Evolutionary conservation across 495 filamentous ascomycete species (phyloP), one percentile per base, ranked within the genome.

Genomic region (Coniosporium apollinis): DNA sequence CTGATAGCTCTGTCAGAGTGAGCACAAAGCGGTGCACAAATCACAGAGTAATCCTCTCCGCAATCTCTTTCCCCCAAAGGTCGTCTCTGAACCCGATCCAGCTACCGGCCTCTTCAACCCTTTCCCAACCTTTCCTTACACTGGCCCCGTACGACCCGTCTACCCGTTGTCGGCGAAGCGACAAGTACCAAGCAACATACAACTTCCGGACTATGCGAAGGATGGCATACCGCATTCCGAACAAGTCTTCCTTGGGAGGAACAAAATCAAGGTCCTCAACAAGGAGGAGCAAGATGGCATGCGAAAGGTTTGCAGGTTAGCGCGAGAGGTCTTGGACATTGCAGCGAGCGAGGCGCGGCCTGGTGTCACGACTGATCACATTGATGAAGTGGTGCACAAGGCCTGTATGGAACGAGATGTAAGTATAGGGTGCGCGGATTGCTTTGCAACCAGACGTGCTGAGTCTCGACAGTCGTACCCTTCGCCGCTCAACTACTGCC

Each of bases 321-420:
- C 81, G 5, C 65, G 89, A 54, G 89, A 99, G 54, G 89, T 99
- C 1, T 57, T 99, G 39, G 89, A 99, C 62, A 77, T 91, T 46
- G 80, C 87, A 0, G 89, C 82, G 0, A 69, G 72, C 10, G 87
- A 76, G 28, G 46, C 78, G 37, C 74, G 68, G 48, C 89, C 91
- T 10, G 89, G 89, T 10, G 72, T 96, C 18, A 96, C 91, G 1
- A 99, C 89, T 5, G 91, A 99, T 52, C 77, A 93, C 51, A 82
- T 99, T 22, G 89, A 99, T 50, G 82, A 91, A 56, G 65, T 94
- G 45, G 87, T 94, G 21, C 89, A 99, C 61, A 84, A 92, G 48
- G 89, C 89, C 33, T 94, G 84, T 52, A 58, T 96, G 39, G 89
- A 94, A 60, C 69, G 89, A 59, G 65, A 94, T 36, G 89, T 96